Percentiles rank a stretch among this genome's conserved stretches.
Conservation (phyloP, 2,329 filamentous ascomycete genomes). For the Calonectria henricotiae region DNA sequence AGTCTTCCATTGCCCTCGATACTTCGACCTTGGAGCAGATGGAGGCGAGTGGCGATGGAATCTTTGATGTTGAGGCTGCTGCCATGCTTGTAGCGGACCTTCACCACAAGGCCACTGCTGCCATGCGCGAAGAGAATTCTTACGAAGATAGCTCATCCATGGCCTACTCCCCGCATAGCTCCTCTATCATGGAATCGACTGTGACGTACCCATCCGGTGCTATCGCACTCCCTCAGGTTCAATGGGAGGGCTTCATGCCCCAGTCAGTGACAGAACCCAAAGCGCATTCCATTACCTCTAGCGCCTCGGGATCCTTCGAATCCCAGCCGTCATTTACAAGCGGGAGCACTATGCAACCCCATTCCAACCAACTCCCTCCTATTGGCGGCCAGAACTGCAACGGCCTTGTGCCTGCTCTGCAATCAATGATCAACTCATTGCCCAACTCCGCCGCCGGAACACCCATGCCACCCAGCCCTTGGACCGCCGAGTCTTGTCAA, state of each 20-base stretch:
- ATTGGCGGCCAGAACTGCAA: constrained; percentile 77
- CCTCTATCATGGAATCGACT: constrained; percentile 83
- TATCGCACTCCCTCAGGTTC: constrained; percentile 87
- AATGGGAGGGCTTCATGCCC: constrained; percentile 92
- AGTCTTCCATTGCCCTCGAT: constrained; percentile 85
- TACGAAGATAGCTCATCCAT: constrained; percentile 75
- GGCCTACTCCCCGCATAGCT: constrained; percentile 81
- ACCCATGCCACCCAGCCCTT: constrained; percentile 82
- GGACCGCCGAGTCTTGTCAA: constrained; percentile 77
- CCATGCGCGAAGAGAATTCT: constrained; percentile 74
- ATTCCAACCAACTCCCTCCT: constrained; percentile 76
- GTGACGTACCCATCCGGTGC: constrained; percentile 84
- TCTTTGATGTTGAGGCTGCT: constrained; percentile 96
- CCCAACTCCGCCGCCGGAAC: constrained; percentile 80
- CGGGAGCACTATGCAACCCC: constrained; percentile 71
- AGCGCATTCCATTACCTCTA: constrained; percentile 81
- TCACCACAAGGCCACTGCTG: constrained; percentile 91
- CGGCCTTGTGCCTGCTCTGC: constrained; percentile 76
- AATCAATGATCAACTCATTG: constrained; percentile 81
- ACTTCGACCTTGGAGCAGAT: constrained; percentile 92
- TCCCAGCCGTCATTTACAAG: constrained; percentile 76
- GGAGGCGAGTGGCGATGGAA: constrained; percentile 89
- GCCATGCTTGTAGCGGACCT: constrained; percentile 99
- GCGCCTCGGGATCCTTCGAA: constrained; percentile 77
- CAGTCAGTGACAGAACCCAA: constrained; percentile 80